Percentiles rank a stretch among this genome's conserved stretches.
These are phyloP conservation scores for Collybia nuda DNA, from an alignment of 768 basidiomycete species.

Conservation along the genomic window DNA sequence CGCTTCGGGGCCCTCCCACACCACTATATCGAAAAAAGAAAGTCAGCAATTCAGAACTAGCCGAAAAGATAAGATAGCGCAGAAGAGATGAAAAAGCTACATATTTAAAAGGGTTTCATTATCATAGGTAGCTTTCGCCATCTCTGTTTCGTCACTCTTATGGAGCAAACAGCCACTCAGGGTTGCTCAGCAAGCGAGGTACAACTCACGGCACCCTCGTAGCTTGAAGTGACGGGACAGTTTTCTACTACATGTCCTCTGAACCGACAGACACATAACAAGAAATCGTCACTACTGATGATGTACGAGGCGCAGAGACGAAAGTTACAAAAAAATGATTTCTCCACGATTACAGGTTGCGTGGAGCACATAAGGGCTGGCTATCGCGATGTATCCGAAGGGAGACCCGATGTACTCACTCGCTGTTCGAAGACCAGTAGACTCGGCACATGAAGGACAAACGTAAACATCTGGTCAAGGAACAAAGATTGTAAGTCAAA, in stretches of 20 bases:
- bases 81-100: constrained; percentile 11
- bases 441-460: constrained; percentile 52
- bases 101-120: constrained; percentile 6
- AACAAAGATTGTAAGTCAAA: constrained; percentile 2
- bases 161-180: constrained; percentile 22
- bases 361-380: constrained; percentile 23
- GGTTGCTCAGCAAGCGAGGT: constrained; percentile 18
- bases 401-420: constrained; percentile 64
- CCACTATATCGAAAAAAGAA: constrained; percentile 45
- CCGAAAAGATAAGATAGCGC: constrained; percentile 2
- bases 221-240: constrained; percentile 15
- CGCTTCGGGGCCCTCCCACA: constrained; percentile 70
- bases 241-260: constrained; percentile 19
- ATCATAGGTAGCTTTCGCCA: constrained; percentile 9
- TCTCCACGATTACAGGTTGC: constrained; percentile 33
- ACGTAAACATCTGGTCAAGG: constrained; percentile 53
- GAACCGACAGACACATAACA: constrained; percentile 10
- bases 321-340: constrained; percentile 30
- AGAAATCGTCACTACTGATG: constrained; percentile 16
- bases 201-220: constrained; percentile 18
- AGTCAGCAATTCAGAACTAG: constrained; percentile 16
- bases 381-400: constrained; percentile 28
- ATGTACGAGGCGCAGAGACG: constrained; percentile 16
- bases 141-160: constrained; percentile 15
- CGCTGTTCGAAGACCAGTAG: constrained; percentile 64